Evolutionary conservation across 495 filamentous ascomycete species (phyloP), one percentile per base, ranked within the genome.

Genomic region (Cryomyces minteri): DNA sequence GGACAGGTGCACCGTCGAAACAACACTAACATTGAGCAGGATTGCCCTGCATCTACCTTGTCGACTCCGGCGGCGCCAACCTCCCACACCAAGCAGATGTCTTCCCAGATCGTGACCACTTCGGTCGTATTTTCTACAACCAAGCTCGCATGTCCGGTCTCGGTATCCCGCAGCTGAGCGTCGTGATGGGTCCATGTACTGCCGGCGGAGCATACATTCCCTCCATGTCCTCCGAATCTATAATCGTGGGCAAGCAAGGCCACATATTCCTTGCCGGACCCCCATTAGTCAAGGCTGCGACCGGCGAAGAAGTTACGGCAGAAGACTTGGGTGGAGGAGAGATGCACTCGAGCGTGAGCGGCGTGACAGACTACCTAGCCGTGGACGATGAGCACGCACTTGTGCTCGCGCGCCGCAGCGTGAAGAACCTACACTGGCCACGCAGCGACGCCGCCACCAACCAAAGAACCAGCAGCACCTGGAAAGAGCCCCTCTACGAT

Each of bases 111-210:
- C 71, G 76, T 33, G 85, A 95, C 10, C 88, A 96, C 58, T 96
- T 98, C 55, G 90, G 90, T 31, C 81, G 92, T 45, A 94, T 96
- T 52, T 98, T 98, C 70, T 98, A 81, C 67, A 96, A 98, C 66
- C 90, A 98, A 62, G 92, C 90, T n/a, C 70, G 85, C 51, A 95
- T 88, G 82, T 77, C 72, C 45, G 72, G 83, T 6, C 59, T 76
- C 18, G 82, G 84, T 6, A 94, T 96, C 48, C 90, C 90, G 1
- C 90, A 98, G 59, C 80, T 98, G 48, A 78, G 85, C 2, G 85
- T 95, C 4, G 90, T 98, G 29, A 94, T 98, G 90, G 90, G 90
- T 0, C 80, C 90, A n/a, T 95, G 88, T 62, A 94, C 87, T 0
- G 87, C 88, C 0, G 90, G 90, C 43, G 90, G 90, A 31, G 90